These are phyloP conservation scores for Phialophora chinensis DNA, from an alignment of 2,329 filamentous ascomycete species.

Conservation along the genomic window DNA sequence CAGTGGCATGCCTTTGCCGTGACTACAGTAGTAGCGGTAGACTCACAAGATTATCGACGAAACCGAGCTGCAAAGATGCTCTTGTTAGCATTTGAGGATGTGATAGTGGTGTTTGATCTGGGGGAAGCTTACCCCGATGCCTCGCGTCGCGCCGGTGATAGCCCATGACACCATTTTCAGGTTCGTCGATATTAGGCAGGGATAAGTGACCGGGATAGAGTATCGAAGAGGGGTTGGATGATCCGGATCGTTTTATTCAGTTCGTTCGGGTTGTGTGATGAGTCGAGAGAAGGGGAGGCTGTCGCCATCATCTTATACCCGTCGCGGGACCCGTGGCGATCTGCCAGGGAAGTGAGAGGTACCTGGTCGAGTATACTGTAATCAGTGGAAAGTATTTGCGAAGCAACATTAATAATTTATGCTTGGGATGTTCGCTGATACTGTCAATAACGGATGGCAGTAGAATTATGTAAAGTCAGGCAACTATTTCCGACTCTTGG, in stretches of 20 bases:
- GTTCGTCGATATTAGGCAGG: background rate
- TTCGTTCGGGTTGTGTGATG: background rate
- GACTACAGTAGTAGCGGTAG: background rate
- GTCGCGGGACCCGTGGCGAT: background rate
- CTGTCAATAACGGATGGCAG: background rate
- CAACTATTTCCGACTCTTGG: background rate
- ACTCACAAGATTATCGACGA: conserved; percentile 1
- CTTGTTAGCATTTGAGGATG: background rate
- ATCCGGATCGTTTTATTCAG: background rate
- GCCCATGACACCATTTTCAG: background rate
- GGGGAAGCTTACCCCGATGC: background rate
- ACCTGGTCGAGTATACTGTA: background rate
- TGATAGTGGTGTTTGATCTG: background rate
- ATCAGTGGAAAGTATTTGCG: background rate
- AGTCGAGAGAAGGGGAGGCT: background rate
- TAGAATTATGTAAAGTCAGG: background rate
- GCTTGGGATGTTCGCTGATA: background rate
- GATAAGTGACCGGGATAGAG: background rate
- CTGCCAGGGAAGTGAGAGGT: background rate
- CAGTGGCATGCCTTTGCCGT: background rate
- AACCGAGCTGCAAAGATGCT: background rate
- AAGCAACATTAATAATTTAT: background rate
- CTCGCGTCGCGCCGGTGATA: background rate
- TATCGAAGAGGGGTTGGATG: too few species aligned
- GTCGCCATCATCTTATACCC: background rate